Percentiles rank a stretch among this genome's conserved stretches.
These are phyloP conservation scores for Clavispora carvajalis DNA, from an alignment of 805 yeast genomes.

Conservation along the genomic window DNA sequence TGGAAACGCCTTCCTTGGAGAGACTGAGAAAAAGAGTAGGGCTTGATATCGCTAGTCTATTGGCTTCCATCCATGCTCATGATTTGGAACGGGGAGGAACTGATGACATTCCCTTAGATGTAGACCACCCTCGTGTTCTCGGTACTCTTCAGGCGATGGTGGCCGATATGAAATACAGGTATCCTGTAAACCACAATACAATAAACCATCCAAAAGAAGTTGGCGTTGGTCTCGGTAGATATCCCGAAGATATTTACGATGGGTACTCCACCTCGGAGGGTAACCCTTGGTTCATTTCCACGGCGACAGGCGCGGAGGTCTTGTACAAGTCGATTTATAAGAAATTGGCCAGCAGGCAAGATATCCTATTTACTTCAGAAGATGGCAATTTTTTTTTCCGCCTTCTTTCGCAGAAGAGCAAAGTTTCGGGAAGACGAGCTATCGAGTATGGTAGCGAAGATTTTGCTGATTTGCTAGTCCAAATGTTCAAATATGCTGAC, in stretches of 20 bases:
- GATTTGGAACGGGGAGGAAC: constrained; percentile 25
- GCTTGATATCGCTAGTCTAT: constrained; percentile 69
- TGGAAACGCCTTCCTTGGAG: constrained; percentile 59
- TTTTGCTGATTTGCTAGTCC: constrained; percentile 41
- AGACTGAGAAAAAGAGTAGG: constrained; percentile 53
- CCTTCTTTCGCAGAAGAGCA: constrained; percentile 17
- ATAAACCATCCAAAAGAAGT: constrained; percentile 26
- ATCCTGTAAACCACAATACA: constrained; percentile 64
- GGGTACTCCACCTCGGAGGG: constrained; percentile 72
- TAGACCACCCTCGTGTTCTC: constrained; percentile 51
- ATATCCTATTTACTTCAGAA: constrained; percentile 36
- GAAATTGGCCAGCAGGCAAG: constrained; percentile 32
- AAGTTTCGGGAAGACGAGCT: constrained; percentile 13
- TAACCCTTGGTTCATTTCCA: constrained; percentile 89
- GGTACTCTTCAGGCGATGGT: constrained; percentile 62
- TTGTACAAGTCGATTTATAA: constrained; percentile 51
- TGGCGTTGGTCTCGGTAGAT: constrained; percentile 79
- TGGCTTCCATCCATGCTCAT: constrained; percentile 48
- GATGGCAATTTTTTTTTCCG: constrained; percentile 27
- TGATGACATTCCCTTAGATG: constrained; percentile 55
- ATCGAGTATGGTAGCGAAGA: constrained; percentile 37
- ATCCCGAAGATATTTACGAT: constrained; percentile 88
- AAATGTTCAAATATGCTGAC: constrained; percentile 56
- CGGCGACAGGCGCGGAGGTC: constrained; percentile 63
- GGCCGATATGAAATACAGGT: constrained; percentile 64